Evolutionary conservation across 2,329 filamentous ascomycete species (phyloP).

Genomic region (Fonsecaea multimorphosa): DNA sequence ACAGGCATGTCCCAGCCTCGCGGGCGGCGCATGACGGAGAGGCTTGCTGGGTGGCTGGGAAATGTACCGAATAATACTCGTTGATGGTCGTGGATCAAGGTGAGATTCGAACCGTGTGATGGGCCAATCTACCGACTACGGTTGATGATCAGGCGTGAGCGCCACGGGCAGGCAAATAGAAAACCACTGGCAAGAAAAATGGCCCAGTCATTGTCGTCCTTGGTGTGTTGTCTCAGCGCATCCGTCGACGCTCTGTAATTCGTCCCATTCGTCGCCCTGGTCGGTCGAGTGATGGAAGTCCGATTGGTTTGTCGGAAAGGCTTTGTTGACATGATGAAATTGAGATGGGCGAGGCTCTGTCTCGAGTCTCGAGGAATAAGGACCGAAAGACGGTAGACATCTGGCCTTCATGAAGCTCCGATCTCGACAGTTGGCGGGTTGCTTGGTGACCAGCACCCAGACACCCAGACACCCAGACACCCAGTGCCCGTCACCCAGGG

Average conservation of each 20-base stretch:
- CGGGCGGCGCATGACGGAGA: neutral
- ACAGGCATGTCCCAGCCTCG: constrained; percentile 2
- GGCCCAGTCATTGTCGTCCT: constrained; percentile 3
- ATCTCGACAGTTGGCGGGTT: neutral
- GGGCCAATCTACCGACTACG: constrained; percentile 1
- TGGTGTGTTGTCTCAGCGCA: constrained; percentile 3
- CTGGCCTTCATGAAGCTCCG: neutral
- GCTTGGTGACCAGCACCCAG: neutral
- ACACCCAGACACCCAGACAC: no score
- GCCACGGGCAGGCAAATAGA: constrained; percentile 6
- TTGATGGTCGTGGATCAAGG: neutral
- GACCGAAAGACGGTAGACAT: neutral
- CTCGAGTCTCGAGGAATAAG: neutral
- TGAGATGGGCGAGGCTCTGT: neutral
- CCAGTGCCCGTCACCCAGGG: no score
- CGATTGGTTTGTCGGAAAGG: constrained; percentile 4
- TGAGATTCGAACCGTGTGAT: neutral
- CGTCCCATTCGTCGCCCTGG: constrained; percentile 6
- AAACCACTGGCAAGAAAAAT: neutral
- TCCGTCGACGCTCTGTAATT: constrained; percentile 2
- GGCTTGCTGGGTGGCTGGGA: neutral
- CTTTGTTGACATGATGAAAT: constrained; percentile 10
- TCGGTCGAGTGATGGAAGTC: constrained; percentile 5
- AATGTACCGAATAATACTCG: no score
- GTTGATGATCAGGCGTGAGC: neutral